phyloP scores from a whole-genome alignment of 2,329 filamentous ascomycete species.

The Tolypocladium amazonense region DNA sequence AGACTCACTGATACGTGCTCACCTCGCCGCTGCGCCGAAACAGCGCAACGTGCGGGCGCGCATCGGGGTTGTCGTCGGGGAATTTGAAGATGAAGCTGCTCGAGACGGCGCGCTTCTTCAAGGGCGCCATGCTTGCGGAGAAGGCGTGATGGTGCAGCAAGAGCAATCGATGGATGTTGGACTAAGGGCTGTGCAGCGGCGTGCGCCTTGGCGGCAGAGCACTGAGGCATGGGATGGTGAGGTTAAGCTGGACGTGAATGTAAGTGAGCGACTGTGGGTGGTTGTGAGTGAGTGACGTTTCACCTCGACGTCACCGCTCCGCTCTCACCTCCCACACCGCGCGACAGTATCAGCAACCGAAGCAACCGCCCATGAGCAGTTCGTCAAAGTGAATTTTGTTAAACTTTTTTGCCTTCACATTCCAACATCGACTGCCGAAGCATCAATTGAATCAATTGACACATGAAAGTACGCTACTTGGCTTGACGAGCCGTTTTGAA shows the following conservation, averaged over 20 bases:
- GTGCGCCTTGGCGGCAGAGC: not conserved
- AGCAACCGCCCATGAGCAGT: not conserved
- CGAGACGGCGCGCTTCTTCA: constrained; percentile 28
- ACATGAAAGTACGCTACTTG: not conserved
- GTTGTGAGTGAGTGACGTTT: not conserved
- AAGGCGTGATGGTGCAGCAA: not conserved
- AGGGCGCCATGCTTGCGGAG: not conserved
- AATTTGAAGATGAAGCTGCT: constrained; percentile 41
- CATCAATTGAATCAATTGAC: too few species aligned
- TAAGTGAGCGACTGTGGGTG: not conserved
- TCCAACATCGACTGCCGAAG: too few species aligned
- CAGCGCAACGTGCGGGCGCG: constrained; percentile 42
- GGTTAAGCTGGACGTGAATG: not conserved
- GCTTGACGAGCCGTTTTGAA: not conserved
- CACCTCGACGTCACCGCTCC: not conserved
- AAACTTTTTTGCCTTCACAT: too few species aligned
- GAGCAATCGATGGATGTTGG: not conserved
- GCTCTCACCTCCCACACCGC: not conserved
- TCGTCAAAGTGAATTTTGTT: not conserved
- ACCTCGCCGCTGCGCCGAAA: constrained; percentile 52
- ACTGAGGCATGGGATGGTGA: not conserved
- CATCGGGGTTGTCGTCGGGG: constrained; percentile 19
- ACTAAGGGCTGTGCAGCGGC: not conserved
- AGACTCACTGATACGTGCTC: constrained; percentile 44
- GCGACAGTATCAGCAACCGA: not conserved